A percentile compares a stretch with the other conserved stretches of the same genome.
Evolutionary conservation across 441 rosid genomes (phyloP).

Genomic region (Jatropha podagrica): DNA sequence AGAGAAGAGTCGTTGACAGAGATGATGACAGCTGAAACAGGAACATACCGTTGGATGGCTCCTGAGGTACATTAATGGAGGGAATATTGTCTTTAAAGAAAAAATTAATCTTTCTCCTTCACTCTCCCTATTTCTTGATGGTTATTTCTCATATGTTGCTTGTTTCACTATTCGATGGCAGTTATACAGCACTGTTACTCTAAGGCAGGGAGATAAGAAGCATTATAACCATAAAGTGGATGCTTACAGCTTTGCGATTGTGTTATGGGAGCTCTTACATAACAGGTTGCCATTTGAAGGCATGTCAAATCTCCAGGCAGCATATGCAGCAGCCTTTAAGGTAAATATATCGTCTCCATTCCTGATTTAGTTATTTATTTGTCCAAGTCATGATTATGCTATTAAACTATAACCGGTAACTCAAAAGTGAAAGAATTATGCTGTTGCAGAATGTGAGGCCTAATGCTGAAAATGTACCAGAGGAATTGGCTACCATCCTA

Average conservation of each 20-base stretch:
- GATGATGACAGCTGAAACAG: constrained; percentile 98
- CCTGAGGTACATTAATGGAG: constrained; percentile 58
- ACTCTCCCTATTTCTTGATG: background rate
- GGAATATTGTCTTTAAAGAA: background rate
- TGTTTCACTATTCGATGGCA: constrained; percentile 2
- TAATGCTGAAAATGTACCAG: constrained; percentile 68
- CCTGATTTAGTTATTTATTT: background rate
- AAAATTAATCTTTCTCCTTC: background rate
- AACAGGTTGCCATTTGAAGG: constrained; percentile 93
- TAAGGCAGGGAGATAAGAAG: constrained; percentile 90
- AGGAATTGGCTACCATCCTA: constrained; percentile 62
- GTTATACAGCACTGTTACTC: constrained; percentile 71
- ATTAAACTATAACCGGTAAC: background rate
- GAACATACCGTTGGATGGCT: constrained; percentile 97
- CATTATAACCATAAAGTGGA: constrained; percentile 92
- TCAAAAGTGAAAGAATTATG: background rate
- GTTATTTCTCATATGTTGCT: background rate
- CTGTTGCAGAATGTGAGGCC: constrained; percentile 75
- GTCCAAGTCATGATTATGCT: background rate
- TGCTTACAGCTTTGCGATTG: constrained; percentile 87
- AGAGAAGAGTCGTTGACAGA: constrained; percentile 92
- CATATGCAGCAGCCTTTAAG: constrained; percentile 97
- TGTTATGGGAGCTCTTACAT: constrained; percentile 88
- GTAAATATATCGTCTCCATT: constrained; percentile 25
- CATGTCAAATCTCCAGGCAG: constrained; percentile 95